Evolutionary conservation across 371 early-diverging fungal genomes (phyloP), one percentile per base, ranked within the genome.

Genomic region (Encephalitozoon romaleae): DNA sequence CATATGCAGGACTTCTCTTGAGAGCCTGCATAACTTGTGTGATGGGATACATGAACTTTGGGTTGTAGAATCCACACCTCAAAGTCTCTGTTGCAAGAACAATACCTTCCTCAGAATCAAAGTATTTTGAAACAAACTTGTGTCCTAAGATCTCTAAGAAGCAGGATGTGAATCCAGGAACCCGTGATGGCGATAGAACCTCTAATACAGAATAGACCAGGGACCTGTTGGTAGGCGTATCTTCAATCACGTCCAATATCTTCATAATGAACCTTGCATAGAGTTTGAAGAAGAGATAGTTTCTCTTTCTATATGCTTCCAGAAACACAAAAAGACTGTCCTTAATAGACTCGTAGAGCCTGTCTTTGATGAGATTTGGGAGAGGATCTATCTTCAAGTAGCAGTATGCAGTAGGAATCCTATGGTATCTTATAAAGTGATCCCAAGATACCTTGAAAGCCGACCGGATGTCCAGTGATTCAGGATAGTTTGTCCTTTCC

Each of bases 361-460:
- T 18, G 47, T 75, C 47, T n/a, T 71, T 67, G n/a, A 70, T 32
- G n/a, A 79, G 51, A 4, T 9, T 9, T 34, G 79, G 67, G 12
- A 82, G 23, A 32, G 70, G n/a, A 55, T 82, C 77, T n/a, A 82
- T 51, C 65, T 82, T 82, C 42, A 66, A 67, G 53, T 65, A 79
- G 30, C 77, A 54, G 53, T 65, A 82, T 25, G 25, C 6, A 11
- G 77, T 79, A 2, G 76, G 53, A 26, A 76, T 45, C 34, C 69
- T 39, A 45, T 76, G 64, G 49, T 79, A 43, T 30, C 75, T 47
- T 11, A 79, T 72, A 59, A 82, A 82, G 66, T 82, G 82, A 15
- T 75, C 67, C 82, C 82, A 82, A 15, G 69, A 52, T 25, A 67
- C 47, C 72, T 77, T 82, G 32, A 82, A 82, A 15, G 78, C 78